phyloP scores from a whole-genome alignment of 2,329 filamentous ascomycete genomes.

The Emmonsiellopsis sp. region DNA sequence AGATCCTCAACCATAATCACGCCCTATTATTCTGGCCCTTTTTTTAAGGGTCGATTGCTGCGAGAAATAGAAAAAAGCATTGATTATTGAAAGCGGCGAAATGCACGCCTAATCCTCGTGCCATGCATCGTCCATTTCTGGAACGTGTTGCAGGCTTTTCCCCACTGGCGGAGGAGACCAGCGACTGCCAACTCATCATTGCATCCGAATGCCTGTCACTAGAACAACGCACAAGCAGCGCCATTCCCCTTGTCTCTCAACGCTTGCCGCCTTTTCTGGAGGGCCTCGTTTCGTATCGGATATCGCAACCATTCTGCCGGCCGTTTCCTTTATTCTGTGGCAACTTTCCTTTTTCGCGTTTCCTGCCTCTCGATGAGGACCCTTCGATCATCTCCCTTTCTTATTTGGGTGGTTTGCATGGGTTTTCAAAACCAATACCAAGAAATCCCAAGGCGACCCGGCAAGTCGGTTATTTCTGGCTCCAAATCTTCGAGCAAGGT shows the following conservation, averaged over 20 bases:
- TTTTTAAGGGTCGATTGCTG: conserved; percentile 1
- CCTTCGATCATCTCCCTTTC: not conserved
- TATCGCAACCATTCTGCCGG: not conserved
- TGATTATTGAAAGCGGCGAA: conserved; percentile 1
- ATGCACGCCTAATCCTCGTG: conserved; percentile 4
- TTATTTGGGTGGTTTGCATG: not conserved
- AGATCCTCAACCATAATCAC: not conserved
- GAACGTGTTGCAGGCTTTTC: conserved; percentile 37
- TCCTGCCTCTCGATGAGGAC: not conserved
- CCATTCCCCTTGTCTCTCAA: conserved; percentile 1
- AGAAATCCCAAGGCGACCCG: not conserved
- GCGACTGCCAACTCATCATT: conserved; percentile 69
- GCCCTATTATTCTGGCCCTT: not conserved
- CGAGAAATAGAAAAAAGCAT: not conserved
- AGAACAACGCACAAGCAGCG: conserved; percentile 12
- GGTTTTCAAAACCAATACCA: not conserved
- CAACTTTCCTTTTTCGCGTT: not conserved
- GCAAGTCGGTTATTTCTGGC: not conserved
- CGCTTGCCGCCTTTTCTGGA: not conserved
- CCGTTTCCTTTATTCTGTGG: not conserved
- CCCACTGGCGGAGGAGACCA: conserved; percentile 45
- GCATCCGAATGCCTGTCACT: conserved; percentile 46
- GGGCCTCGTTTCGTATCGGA: conserved; percentile 1
- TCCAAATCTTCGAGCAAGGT: not conserved
- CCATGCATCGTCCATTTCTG: conserved; percentile 26